Conservation (phyloP, 371 early-diverging fungal species). For the Nosema bombycis region DNA sequence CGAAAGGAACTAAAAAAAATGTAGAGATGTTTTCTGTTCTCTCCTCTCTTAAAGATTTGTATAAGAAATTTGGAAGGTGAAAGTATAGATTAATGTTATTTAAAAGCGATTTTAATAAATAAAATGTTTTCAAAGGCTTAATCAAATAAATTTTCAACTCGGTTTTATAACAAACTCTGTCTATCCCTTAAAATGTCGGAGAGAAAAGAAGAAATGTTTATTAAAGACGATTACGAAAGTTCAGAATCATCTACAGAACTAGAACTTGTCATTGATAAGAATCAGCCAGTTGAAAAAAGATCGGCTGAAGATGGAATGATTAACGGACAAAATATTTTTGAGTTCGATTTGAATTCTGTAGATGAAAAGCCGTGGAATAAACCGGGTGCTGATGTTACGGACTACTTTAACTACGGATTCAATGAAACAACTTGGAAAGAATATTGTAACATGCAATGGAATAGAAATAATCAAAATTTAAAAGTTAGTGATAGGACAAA, state of each 20-base stretch:
- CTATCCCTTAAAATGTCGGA: slow-evolving; percentile 6
- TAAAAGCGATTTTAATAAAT: not conserved
- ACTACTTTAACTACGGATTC: slow-evolving; percentile 96
- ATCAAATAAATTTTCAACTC: no score
- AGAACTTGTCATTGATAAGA: slow-evolving; percentile 52
- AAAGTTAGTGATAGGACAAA: not conserved
- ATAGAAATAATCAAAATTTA: slow-evolving; percentile 46
- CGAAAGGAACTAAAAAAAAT: slow-evolving; percentile 29
- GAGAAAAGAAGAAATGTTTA: slow-evolving; percentile 32
- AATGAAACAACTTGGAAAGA: slow-evolving; percentile 82
- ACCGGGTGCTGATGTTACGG: slow-evolving; percentile 90
- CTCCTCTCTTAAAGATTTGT: slow-evolving; percentile 34
- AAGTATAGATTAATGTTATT: no score
- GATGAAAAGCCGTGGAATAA: slow-evolving; percentile 92
- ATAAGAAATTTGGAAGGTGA: slow-evolving; percentile 50
- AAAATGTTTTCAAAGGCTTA: no score
- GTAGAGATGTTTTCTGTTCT: slow-evolving; percentile 29
- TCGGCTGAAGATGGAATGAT: slow-evolving; percentile 35
- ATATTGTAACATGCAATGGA: slow-evolving; percentile 79
- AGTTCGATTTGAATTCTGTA: slow-evolving; percentile 75
- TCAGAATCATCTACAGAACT: slow-evolving; percentile 29
- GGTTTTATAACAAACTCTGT: no score
- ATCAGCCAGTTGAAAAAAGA: slow-evolving; percentile 8
- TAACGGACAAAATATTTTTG: slow-evolving; percentile 67
- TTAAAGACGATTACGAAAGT: slow-evolving; percentile 25